These are phyloP conservation scores for Brachypodium distachyon DNA, from an alignment of 202 grass and related monocot species.

Conservation along the genomic window DNA sequence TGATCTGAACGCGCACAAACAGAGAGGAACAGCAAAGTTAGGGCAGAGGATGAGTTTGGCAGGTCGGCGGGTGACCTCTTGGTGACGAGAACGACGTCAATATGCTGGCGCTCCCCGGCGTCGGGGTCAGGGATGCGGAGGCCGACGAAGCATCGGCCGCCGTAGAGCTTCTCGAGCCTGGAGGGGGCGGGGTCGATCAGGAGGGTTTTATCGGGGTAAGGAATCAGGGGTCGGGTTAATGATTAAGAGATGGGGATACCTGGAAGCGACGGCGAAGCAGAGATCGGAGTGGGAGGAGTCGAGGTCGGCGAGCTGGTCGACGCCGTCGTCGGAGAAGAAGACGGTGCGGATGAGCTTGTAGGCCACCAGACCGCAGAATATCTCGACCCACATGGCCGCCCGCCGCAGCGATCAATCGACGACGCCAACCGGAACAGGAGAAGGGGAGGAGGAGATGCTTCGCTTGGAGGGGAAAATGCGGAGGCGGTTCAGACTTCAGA, in stretches of 20 bases:
- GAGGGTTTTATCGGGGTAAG: not conserved
- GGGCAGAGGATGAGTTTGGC: not conserved
- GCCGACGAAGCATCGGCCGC: slow-evolving; percentile 72
- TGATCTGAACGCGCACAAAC: not conserved
- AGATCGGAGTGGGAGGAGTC: slow-evolving; percentile 73
- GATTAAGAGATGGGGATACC: not conserved
- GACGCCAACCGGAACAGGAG: not conserved
- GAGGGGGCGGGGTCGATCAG: not conserved
- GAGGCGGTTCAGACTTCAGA: not conserved
- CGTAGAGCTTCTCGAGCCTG: slow-evolving; percentile 91
- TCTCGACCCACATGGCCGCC: slow-evolving; percentile 82
- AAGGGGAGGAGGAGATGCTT: not conserved
- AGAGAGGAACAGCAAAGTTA: not conserved
- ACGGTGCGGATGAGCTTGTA: slow-evolving; percentile 60
- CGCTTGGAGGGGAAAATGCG: not conserved
- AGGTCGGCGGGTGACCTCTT: slow-evolving; percentile 31
- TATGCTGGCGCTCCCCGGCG: slow-evolving; percentile 56
- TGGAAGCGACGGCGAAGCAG: slow-evolving; percentile 66
- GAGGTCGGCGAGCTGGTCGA: slow-evolving; percentile 48
- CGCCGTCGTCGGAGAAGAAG: slow-evolving; percentile 37
- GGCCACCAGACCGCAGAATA: slow-evolving; percentile 70
- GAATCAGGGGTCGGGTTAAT: not conserved
- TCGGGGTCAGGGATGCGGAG: slow-evolving; percentile 90
- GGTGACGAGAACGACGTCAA: slow-evolving; percentile 78
- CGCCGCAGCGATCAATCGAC: not conserved